Base-by-base conservation (phyloP, 192 early-diverging fungal species). In the Entophlyctis luteolus region DNA sequence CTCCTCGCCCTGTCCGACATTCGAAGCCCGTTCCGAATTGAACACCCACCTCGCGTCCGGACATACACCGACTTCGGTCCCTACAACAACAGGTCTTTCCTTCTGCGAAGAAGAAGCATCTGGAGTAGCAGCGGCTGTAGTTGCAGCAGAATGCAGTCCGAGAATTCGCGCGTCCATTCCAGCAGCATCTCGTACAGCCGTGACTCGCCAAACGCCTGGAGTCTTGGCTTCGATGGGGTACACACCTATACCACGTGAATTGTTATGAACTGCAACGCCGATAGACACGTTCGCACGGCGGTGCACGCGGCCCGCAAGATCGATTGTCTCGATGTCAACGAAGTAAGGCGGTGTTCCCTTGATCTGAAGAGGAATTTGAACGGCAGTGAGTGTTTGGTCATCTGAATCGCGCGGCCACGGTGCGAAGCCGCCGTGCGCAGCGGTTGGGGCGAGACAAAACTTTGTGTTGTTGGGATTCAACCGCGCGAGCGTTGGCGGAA, bases 321-420 rank as follows among this genome's bases (percentile, higher is more conserved):
- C 34, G 8, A 48, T 57, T 35, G 45, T 22, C 22, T 73, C 72
- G 62, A 73, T 72, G 28, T 75, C 58, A 33, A 79, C 42, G 25
- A 27, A 38, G 49, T 68, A 82, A 4, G 80, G 80, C 6, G 77
- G 75, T 10, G 71, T 77, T 6, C 77, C 80, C 49, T 77, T 72
- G 54, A 82, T 73, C 35, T 62, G 71, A 2, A 82, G 20, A 2
- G 77, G 75, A 16, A 81, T 50, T n/a, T 32, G 10, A 8, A 69
- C 42, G 23, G 72, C 31, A 4, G 55, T 5, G 28, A 22, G 22
- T 6, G 39, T 46, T 12, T 12, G 16, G 5, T 32, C n/a, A 14
- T 56, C 45, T 18, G 45, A 45, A 25, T 29, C 37, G 16, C 42
- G 35, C 50, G 14, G 18, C n/a, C n/a, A n/a, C n/a, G n/a, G n/a